Percentiles rank a stretch among this genome's conserved stretches.
Conservation (phyloP, 139 green algal species). For the Mesotaenium endlicherianum region DNA sequence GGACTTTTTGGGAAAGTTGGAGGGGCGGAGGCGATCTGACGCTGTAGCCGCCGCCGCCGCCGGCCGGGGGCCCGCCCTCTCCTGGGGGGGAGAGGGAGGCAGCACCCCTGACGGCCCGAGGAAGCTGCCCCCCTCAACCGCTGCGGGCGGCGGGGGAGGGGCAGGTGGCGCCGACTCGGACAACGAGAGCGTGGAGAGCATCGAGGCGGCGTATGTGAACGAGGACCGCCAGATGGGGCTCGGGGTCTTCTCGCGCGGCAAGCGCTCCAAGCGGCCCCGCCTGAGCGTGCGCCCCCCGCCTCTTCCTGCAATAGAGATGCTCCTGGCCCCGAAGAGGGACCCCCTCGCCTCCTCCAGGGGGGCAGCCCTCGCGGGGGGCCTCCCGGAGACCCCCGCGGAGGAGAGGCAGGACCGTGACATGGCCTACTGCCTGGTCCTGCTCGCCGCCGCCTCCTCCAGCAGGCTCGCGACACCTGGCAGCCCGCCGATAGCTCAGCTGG, state of each 20-base stretch:
- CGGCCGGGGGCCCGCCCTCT: no score
- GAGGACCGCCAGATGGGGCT: neutral
- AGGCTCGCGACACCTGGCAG: no score
- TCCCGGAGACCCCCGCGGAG: neutral
- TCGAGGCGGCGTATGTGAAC: conserved; percentile 25
- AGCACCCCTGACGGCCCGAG: neutral
- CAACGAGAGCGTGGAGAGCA: conserved; percentile 12
- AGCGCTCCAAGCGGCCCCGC: conserved; percentile 9
- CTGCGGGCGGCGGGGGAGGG: neutral
- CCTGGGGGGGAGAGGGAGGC: neutral
- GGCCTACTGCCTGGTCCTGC: conserved; percentile 7
- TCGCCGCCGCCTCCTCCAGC: conserved; percentile 2
- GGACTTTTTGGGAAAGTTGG: no score
- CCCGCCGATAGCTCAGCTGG: no score
- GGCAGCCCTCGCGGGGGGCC: neutral
- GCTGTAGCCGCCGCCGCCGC: no score
- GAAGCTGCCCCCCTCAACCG: neutral
- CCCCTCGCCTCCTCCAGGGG: neutral
- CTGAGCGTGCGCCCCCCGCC: neutral
- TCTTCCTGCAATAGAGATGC: neutral
- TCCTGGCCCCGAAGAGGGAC: neutral
- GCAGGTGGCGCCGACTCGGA: neutral
- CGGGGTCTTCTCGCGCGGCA: neutral
- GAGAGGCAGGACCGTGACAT: conserved; percentile 6
- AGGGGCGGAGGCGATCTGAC: no score